Evolutionary conservation across 176 grass and related monocot species (phyloP), one percentile per base, ranked within the genome.

Genomic region (Ananas comosus): DNA sequence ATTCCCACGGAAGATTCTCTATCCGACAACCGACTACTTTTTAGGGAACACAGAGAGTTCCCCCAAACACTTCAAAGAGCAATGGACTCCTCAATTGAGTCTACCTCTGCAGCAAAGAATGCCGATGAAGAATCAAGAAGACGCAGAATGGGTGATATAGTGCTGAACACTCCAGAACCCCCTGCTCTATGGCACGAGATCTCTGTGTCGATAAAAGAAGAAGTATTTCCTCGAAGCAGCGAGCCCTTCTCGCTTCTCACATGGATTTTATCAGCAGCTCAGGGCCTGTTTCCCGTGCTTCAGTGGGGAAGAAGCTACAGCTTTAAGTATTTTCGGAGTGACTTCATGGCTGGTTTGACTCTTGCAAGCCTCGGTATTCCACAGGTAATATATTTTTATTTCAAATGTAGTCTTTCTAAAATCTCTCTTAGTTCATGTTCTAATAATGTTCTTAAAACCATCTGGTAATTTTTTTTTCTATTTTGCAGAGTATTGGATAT

Each of bases 361-460:
- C 92, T 96, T 76, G 92, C 92, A 10, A 96, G 92, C 81, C 83
- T 96, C 64, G 92, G 88, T 14, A 96, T 96, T 53, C 92, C 92
- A 12, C 92, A 96, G 89, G 88, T 92, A 75, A 10, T 61, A 10
- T 14, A 10, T 19, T 19, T 61, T 9, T 48, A 10, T 42, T 42
- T 42, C 33, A 42, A 7, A 42, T 6, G 33, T 42, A 42, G 33
- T 42, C 33, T 42, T 42, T 42, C 33, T 42, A 42, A 42, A 42
- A 42, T 42, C 33, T 42, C 33, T 42, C 33, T 42, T 42, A 42
- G 33, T 42, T 42, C 33, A 42, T 42, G 33, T 42, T 42, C 33
- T 42, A 42, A 42, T 42, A 42, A 6, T 42, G 33, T 42, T 42
- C 33, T 42, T 42, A 7, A 42, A 42, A 42, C 33, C 33, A 52